Evolutionary conservation across 2,329 filamentous ascomycete species (phyloP).

Genomic region (Simplicillium aogashimaense): DNA sequence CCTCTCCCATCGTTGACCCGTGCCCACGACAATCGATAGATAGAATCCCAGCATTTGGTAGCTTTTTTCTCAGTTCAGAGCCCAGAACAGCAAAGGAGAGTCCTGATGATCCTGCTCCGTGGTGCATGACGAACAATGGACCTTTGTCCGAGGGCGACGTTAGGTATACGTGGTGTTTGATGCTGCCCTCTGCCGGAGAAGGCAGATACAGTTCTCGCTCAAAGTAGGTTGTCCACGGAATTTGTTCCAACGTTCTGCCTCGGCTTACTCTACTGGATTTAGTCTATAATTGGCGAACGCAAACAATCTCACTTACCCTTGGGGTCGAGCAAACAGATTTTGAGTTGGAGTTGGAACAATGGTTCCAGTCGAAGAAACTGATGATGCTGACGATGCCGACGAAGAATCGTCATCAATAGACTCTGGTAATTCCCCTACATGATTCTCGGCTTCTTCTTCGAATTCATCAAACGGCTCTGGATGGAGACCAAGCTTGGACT

Average conservation of each 20-base stretch:
- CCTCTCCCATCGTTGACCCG: conserved; percentile 54
- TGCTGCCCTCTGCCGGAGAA: conserved; percentile 28
- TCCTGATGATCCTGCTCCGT: conserved; percentile 88
- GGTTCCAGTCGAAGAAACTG: conserved; percentile 89
- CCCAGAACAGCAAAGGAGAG: conserved; percentile 82
- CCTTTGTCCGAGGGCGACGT: conserved; percentile 67
- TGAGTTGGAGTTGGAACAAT: conserved; percentile 69
- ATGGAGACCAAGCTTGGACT: conserved; percentile 57
- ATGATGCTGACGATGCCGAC: conserved; percentile 52
- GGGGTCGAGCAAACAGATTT: conserved; percentile 62
- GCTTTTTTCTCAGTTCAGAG: conserved; percentile 62
- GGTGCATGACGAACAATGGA: conserved; percentile 86
- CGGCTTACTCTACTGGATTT: conserved; percentile 29
- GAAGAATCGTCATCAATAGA: conserved; percentile 54
- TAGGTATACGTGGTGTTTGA: conserved; percentile 77
- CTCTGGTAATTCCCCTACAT: conserved; percentile 34
- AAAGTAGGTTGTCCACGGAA: conserved; percentile 87
- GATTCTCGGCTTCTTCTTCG: conserved; percentile 41
- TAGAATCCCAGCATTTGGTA: conserved; percentile 75
- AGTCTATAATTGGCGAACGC: conserved; percentile 2
- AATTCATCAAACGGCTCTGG: conserved; percentile 39
- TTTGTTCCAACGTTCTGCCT: conserved; percentile 50
- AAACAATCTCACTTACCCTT: conserved; percentile 41
- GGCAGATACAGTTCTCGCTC: conserved; percentile 73
- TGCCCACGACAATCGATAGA: conserved; percentile 82